Evolutionary conservation across 441 rosid genomes (phyloP), one percentile per base, ranked within the genome.

Genomic region (Jatropha multifida): DNA sequence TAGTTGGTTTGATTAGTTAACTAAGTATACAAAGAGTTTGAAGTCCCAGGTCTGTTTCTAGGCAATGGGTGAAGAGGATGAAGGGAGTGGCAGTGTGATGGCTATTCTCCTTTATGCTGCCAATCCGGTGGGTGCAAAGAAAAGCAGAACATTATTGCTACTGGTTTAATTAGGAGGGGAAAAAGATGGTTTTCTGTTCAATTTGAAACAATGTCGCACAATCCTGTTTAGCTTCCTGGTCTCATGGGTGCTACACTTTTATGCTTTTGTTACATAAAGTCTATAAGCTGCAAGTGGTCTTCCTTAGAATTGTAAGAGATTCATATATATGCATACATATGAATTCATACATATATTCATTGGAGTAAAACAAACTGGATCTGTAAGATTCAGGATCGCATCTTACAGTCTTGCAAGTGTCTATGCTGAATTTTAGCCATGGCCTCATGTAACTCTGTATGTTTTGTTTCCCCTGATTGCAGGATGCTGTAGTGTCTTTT

Each of bases 401-500:
- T 32, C 52, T 26, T 58, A 23, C 6, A 10, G 6, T 68, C 20
- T 12, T 18, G 15, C 44, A 17, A 10, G 44, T 46, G 18, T 4
- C 8, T 14, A 13, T 32, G 44, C 37, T 44, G 55, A 27, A n/a
- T 74, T 63, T 70, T 62, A 4, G 27, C n/a, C 37, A 49, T 73
- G 44, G 40, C 46, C 48, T 12, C 62, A 73, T 23, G 67, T 42
- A 20, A 46, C 32, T n/a, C 5, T 66, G 13, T 69, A 10, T 78
- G 56, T 37, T 66, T 20, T 54, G 4, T 51, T 59, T 70, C 67
- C 23, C 74, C 38, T 79, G 65, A 51, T 76, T 77, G 75, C 86
- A 91, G 94, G 94, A 89, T 77, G 74, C 49, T 76, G 91, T 86
- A 56, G 79, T 88, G 58, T 85, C 96, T 66, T 91, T 91, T 80